Evolutionary conservation across 345 rosid genomes (phyloP), one percentile per base, ranked within the genome.

Genomic region (Balakata baccata): DNA sequence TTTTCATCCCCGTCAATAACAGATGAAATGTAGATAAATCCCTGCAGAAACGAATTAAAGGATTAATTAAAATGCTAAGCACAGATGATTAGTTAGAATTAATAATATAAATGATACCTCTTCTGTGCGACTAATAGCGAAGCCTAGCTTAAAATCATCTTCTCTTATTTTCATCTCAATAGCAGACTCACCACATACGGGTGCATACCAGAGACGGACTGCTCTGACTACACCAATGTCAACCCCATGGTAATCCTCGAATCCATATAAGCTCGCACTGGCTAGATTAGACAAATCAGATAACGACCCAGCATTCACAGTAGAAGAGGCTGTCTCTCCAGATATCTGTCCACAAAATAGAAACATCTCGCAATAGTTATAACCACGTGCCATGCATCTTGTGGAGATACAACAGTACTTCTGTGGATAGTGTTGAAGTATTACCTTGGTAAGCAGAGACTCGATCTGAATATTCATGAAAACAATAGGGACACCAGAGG

Each of bases 211-310:
- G 7, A 95, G 93, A 64, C 99, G 86, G 67, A 89, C 94, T 5
- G 98, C 96, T 82, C 98, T 86, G 23, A 95, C 98, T 20, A 95
- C 97, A 57, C 99, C 99, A 29, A 95, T 85, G 85, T 95, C 99
- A 50, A 95, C 94, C 51, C 98, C 98, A 23, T 95, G 99, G 75
- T 92, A 95, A 78, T 95, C 99, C 87, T 95, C 99, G 54, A 95
- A 95, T 17, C 99, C 99, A 51, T 95, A 95, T 10, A 95, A 78
- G 77, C 96, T 95, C 5, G 81, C 93, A 62, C 85, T 85, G 57
- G 93, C 94, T 6, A 91, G 85, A 71, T 87, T 89, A 0, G 98
- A 86, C 57, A 92, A 70, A 81, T 95, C 99, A 20, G 98, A 86
- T 51, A 95, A 79, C 0, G 98, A 92, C 0, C 96, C 93, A 0